Evolutionary conservation across 2,329 filamentous ascomycete genomes (phyloP), one percentile per base, ranked within the genome.

Genomic region (Arthrobotrys iridis): DNA sequence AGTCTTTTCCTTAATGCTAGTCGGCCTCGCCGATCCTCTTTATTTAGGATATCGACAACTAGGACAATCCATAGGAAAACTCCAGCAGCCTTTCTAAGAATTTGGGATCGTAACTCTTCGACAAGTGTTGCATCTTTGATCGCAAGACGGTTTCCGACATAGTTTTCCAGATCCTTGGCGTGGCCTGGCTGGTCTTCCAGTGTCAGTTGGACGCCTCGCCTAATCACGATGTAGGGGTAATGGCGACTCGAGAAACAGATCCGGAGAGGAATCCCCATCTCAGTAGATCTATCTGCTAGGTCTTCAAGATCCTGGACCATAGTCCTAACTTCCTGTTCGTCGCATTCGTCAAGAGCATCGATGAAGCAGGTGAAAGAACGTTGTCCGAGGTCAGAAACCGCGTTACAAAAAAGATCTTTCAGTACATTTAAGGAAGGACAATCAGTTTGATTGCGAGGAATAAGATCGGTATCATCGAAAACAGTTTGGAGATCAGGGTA

Each of bases 251-350:
- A 80, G 55, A 80, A 70, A 40, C 72, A 76, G n/a, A 76, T 48
- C 30, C 64, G 63, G 48, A 68, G 28, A 4, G 48, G 15, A 11
- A 41, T 37, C 0, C 58, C 50, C 0, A 24, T 66, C 2, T 78
- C 60, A 0, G 78, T 59, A 1, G 81, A 80, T 0, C 77, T 7
- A 1, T 82, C 77, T 0, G 81, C 81, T 0, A 86, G 64, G 0
- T 81, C 76, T 58, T 85, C 81, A 10, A 87, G 83, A 60, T 83
- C 84, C 0, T 77, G 43, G 0, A 86, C 78, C 83, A 87, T 85
- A 0, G 82, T 80, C 28, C 80, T 80, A 1, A 83, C 79, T 48
- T 86, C 79, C 1, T 78, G 60, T 57, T 85, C 83, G n/a, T 79
- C 57, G 57, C 81, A 82, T 71, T 83, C 82, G 72, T 83, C 82